Evolutionary conservation across 2,329 filamentous ascomycete genomes (phyloP), one percentile per base, ranked within the genome.

Genomic region (Aspergillus sp.): DNA sequence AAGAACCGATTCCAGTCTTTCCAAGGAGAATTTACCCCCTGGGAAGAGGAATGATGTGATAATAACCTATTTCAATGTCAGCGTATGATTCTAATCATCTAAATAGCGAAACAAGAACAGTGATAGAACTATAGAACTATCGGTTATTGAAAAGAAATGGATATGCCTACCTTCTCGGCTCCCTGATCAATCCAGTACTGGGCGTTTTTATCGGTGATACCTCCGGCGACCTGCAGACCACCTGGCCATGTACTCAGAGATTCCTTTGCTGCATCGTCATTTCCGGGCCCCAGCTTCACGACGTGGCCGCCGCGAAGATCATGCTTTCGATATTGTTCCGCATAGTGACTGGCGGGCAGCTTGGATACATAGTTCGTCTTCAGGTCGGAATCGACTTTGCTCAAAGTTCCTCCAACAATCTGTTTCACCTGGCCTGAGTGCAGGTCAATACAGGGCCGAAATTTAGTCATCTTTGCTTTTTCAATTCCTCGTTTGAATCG

Each of bases 341-440:
- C 87, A 66, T 88, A 98, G 71, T 95, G 78, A 4, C 80, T 79
- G 2, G 93, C 82, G 7, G 90, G 86, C 49, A 91, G 83, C 39
- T 83, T 79, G 7, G 93, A 96, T 48, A 95, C 85, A 72, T 89
- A 90, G 69, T 98, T 98, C 38, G 91, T 97, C 71, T 89, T 86
- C 44, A 97, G 77, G 44, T 79, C 75, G 6, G 76, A 66, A 1
- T 79, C 79, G 7, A 76, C 66, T 62, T 79, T 79, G 69, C 86
- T 85, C 49, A 98, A 79, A 2, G 93, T 97, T 47, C 93, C 91
- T 56, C 93, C 93, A 33, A 98, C 90, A 57, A 98, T 98, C 68
- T 98, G 93, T 74, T 98, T 98, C 47, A 98, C 93, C 64, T 91
- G 85, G 10, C 93, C 93, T n/a, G 90, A 85, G 68, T 98, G 93